These are phyloP conservation scores for Cutaneotrichosporon daszewskae DNA, from an alignment of 1,284 basidiomycete genomes.

Conservation along the genomic window DNA sequence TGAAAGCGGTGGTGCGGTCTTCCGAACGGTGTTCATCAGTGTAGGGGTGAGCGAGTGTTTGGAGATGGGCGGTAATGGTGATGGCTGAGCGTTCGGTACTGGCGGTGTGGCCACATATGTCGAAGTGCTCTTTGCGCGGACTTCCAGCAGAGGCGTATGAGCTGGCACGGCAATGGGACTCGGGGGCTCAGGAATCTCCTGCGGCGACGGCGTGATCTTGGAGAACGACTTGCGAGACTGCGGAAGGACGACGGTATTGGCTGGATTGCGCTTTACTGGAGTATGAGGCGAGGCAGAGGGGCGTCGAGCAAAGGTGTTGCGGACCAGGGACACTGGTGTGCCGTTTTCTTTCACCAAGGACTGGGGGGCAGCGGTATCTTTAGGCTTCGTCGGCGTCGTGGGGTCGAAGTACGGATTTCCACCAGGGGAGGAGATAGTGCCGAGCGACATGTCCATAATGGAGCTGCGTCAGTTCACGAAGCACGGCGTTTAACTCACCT, in stretches of 20 bases:
- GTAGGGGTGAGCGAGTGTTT: neutral
- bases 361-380: too few relatives aligned
- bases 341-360: too few relatives aligned
- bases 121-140: neutral
- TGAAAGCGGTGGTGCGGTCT: neutral
- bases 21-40: neutral
- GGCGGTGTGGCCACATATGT: neutral
- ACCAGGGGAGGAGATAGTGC: slow-evolving; percentile 24
- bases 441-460: slow-evolving; percentile 29
- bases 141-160: neutral
- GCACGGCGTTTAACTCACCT: neutral
- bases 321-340: slow-evolving; percentile 35
- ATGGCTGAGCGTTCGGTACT: slow-evolving; percentile 7
- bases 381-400: slow-evolving; percentile 27
- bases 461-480: slow-evolving; percentile 8
- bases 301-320: slow-evolving; percentile 34
- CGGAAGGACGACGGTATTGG: slow-evolving; percentile 30
- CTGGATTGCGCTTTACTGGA: slow-evolving; percentile 11
- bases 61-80: neutral
- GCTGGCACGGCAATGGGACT: too few relatives aligned
- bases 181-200: neutral
- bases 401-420: slow-evolving; percentile 27
- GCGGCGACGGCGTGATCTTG: slow-evolving; percentile 17
- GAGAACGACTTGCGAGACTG: slow-evolving; percentile 21
- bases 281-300: slow-evolving; percentile 14